Conservation (phyloP, 1,284 basidiomycete species). For the Trametes polyzona region DNA sequence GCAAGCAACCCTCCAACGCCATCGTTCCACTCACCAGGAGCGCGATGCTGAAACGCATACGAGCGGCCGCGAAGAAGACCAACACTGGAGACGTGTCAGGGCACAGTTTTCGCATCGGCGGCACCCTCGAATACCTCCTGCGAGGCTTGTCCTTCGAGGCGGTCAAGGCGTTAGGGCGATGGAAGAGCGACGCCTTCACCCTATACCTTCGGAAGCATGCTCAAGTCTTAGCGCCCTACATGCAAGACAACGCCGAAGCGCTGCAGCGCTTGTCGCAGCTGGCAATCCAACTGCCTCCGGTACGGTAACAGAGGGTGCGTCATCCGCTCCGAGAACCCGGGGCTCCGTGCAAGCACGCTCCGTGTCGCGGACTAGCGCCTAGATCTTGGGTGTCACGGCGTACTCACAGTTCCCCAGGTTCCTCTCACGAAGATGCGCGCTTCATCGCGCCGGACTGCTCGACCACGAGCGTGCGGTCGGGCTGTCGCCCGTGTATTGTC, state of each 20-base stretch:
- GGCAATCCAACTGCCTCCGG: constrained; percentile 13
- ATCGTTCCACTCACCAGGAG: not conserved
- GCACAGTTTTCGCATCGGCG: constrained; percentile 44
- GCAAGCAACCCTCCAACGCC: not conserved
- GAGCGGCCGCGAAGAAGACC: not conserved
- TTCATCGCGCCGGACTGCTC: no score
- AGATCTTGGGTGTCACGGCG: no score
- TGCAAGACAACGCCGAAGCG: constrained; percentile 24
- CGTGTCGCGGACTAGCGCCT: no score
- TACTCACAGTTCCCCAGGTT: no score
- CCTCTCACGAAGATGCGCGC: no score
- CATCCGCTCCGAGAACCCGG: not conserved
- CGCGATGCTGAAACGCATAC: not conserved
- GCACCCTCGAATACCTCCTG: constrained; percentile 43
- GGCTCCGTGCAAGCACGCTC: constrained; percentile 1
- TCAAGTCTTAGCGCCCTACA: constrained; percentile 20
- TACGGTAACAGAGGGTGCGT: not conserved
- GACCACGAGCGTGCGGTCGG: no score
- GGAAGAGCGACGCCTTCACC: constrained; percentile 39
- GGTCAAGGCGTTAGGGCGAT: constrained; percentile 38
- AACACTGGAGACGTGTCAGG: constrained; percentile 24
- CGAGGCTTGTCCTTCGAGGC: constrained; percentile 39
- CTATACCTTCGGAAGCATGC: constrained; percentile 23
- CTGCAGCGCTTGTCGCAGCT: constrained; percentile 17
- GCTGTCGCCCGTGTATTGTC: no score